A percentile compares a stretch with the other conserved stretches of the same genome.
phyloP scores from a whole-genome alignment of 2,329 filamentous ascomycete species.

The Colletotrichum sp. region DNA sequence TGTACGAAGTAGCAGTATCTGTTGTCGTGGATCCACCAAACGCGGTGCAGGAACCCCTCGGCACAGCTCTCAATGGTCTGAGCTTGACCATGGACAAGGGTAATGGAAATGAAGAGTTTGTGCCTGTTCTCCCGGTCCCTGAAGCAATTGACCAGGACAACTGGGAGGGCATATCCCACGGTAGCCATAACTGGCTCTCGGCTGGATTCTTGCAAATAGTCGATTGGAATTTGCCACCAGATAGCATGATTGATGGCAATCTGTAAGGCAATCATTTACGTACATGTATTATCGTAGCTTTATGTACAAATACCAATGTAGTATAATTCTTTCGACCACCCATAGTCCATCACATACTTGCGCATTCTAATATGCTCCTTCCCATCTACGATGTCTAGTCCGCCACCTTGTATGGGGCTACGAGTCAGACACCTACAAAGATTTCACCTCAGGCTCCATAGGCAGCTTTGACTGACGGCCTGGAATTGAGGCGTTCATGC shows the following conservation, averaged over 20 bases:
- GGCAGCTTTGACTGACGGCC: neutral
- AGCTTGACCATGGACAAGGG: neutral
- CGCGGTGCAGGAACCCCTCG: neutral
- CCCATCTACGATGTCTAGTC: neutral
- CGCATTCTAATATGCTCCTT: neutral
- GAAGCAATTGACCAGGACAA: neutral
- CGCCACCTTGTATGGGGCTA: neutral
- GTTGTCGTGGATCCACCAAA: neutral
- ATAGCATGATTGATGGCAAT: neutral
- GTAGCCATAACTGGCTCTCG: neutral
- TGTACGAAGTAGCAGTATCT: constrained; percentile 4
- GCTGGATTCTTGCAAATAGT: neutral
- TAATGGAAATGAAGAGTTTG: neutral
- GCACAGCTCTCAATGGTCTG: neutral
- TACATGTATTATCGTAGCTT: neutral
- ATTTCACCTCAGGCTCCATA: neutral
- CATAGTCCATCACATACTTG: neutral
- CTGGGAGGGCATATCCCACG: neutral
- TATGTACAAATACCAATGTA: neutral
- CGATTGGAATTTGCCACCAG: neutral
- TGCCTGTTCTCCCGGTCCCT: neutral
- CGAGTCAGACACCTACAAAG: neutral
- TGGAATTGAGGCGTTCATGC: neutral
- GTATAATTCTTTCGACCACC: neutral
- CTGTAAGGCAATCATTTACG: neutral